Percentiles rank a stretch among this genome's conserved stretches.
Conservation (phyloP, 2,329 filamentous ascomycete species). For the Dendrostoma leiphaemia region DNA sequence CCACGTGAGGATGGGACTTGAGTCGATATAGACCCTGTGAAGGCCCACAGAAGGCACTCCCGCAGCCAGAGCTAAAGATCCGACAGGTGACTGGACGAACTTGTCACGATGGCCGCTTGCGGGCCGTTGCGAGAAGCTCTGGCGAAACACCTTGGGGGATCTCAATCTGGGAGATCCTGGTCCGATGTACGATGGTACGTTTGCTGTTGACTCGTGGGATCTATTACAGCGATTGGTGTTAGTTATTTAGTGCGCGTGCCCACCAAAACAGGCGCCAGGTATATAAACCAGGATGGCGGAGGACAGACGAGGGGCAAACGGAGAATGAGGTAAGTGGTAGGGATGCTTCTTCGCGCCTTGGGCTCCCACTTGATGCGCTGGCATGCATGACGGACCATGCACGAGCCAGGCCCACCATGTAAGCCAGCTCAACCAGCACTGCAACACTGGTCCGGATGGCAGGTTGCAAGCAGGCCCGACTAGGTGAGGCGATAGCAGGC, state of each 20-base stretch:
- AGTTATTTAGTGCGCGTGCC: slow-evolving; percentile 37
- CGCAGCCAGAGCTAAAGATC: no score
- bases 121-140: slow-evolving; percentile 29
- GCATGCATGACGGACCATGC: slow-evolving; percentile 62
- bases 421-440: slow-evolving; percentile 40
- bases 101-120: slow-evolving; percentile 28
- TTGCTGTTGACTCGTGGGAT: slow-evolving; percentile 30
- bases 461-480: slow-evolving; percentile 10
- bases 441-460: slow-evolving; percentile 23
- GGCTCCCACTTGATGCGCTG: slow-evolving; percentile 50
- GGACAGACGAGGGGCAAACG: slow-evolving; percentile 22
- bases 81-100: slow-evolving; percentile 15
- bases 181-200: slow-evolving; percentile 27
- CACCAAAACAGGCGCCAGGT: slow-evolving; percentile 20
- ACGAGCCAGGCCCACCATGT: slow-evolving; percentile 45
- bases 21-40: slow-evolving; percentile 1
- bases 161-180: slow-evolving; percentile 27
- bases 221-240: slow-evolving; percentile 39
- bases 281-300: slow-evolving; percentile 31
- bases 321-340: slow-evolving; percentile 19
- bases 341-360: slow-evolving; percentile 38
- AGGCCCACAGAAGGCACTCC: slow-evolving; percentile 9
- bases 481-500: slow-evolving; percentile 2
- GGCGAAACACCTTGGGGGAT: slow-evolving; percentile 31
- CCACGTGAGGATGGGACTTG: slow-evolving; percentile 40